These are phyloP conservation scores for Nakaseomyces delphensis DNA, from an alignment of 1,139 yeast genomes.

Conservation along the genomic window DNA sequence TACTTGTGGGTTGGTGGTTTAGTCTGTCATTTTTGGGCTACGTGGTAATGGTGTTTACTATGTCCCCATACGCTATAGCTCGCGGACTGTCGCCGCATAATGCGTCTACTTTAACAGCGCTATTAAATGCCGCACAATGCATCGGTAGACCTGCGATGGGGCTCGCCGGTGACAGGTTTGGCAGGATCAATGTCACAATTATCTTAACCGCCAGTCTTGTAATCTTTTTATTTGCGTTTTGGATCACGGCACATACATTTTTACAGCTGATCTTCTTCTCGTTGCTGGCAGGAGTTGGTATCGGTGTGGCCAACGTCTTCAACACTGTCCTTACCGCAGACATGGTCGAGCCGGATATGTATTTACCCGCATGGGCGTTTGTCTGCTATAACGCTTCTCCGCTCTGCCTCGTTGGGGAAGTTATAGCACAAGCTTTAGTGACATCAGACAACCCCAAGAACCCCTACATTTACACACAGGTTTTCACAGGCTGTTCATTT, in stretches of 20 bases:
- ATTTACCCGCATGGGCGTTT: slow-evolving; percentile 55
- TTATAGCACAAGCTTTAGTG: slow-evolving; percentile 44
- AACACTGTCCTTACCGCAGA: slow-evolving; percentile 54
- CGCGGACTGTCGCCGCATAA: slow-evolving; percentile 48
- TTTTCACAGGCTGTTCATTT: slow-evolving; percentile 47
- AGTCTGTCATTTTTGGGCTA: slow-evolving; percentile 48
- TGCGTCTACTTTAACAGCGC: slow-evolving; percentile 52
- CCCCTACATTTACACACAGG: slow-evolving; percentile 53
- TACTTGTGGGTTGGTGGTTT: slow-evolving; percentile 46
- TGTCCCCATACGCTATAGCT: slow-evolving; percentile 53
- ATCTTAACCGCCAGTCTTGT: slow-evolving; percentile 23
- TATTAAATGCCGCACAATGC: slow-evolving; percentile 54
- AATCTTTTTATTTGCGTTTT: slow-evolving; percentile 34
- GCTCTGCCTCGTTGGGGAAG: slow-evolving; percentile 42
- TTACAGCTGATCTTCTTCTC: slow-evolving; percentile 45
- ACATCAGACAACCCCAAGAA: slow-evolving; percentile 31
- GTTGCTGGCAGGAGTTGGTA: slow-evolving; percentile 43
- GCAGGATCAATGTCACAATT: slow-evolving; percentile 47
- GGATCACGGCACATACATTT: slow-evolving; percentile 44
- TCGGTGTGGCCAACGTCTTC: slow-evolving; percentile 61
- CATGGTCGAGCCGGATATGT: slow-evolving; percentile 38
- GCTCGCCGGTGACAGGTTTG: slow-evolving; percentile 45
- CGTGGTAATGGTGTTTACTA: slow-evolving; percentile 49
- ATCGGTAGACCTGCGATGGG: slow-evolving; percentile 64
- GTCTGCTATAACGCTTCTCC: slow-evolving; percentile 43